A percentile compares a stretch with the other conserved stretches of the same genome.
These are phyloP conservation scores for Schoenoplectus tabernaemontani DNA, from an alignment of 202 grass and related monocot genomes.

Conservation along the genomic window DNA sequence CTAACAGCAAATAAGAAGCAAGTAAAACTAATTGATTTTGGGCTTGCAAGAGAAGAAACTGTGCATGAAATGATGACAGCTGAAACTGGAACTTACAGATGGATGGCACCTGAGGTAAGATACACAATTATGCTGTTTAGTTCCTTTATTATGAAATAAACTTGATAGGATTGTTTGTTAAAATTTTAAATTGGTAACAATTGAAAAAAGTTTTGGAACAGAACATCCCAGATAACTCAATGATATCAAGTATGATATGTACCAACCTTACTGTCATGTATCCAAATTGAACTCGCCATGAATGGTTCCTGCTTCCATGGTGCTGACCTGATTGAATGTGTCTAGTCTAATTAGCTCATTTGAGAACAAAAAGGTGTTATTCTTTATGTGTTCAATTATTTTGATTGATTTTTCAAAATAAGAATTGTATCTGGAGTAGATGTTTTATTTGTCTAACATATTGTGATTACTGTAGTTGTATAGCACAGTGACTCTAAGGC, in stretches of 20 bases:
- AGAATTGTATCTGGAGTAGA: background rate
- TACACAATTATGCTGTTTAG: background rate
- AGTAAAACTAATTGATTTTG: slow-evolving; percentile 52
- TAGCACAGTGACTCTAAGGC: slow-evolving; percentile 45
- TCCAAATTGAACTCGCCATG: background rate
- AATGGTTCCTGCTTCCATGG: background rate
- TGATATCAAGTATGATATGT: background rate
- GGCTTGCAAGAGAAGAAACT: slow-evolving; percentile 55
- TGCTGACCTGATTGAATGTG: background rate
- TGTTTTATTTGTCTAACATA: background rate
- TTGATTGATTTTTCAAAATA: background rate
- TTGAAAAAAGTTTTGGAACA: background rate
- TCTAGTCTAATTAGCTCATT: no score
- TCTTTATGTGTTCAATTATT: no score
- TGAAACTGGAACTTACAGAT: slow-evolving; percentile 50
- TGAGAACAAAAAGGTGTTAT: no score
- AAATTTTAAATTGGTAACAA: background rate
- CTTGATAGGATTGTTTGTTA: background rate
- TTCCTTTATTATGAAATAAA: background rate
- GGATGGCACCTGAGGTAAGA: slow-evolving; percentile 55
- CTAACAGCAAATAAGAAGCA: slow-evolving; percentile 47
- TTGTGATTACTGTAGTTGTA: slow-evolving; percentile 33
- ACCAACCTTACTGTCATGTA: background rate
- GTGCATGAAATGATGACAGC: slow-evolving; percentile 54
- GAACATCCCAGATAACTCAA: background rate